These are phyloP conservation scores for Globisporangium nunn DNA, from an alignment of 352 stramenopile species.

Conservation along the genomic window DNA sequence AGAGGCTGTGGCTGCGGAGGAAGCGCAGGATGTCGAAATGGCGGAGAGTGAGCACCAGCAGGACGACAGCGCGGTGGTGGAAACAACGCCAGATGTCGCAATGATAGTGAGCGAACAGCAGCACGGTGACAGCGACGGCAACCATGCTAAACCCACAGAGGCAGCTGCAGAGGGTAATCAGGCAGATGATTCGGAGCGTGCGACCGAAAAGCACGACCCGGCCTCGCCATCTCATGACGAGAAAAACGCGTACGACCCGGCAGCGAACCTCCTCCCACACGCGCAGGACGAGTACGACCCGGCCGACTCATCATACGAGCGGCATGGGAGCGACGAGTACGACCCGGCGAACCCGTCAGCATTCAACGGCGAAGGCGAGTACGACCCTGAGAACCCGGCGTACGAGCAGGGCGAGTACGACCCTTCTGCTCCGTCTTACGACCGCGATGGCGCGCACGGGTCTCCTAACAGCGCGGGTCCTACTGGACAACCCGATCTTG, in stretches of 20 bases:
- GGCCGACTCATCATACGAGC: conserved; percentile 6
- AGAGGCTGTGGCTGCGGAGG: not conserved
- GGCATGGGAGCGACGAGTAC: conserved; percentile 12
- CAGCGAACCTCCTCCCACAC: conserved; percentile 9
- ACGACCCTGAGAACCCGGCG: conserved; percentile 14
- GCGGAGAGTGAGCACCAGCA: not conserved
- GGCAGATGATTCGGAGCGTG: conserved; percentile 2
- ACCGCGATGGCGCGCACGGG: not conserved
- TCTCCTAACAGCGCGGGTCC: not conserved
- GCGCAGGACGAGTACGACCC: conserved; percentile 29
- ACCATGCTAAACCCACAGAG: not conserved
- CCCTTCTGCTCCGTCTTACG: conserved; percentile 8
- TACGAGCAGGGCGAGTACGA: conserved; percentile 32
- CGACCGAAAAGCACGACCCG: conserved; percentile 21
- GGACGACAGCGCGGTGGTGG: not conserved
- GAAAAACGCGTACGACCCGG: conserved; percentile 18
- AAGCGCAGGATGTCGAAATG: not conserved
- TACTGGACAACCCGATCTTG: not conserved
- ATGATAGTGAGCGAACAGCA: conserved; percentile 3
- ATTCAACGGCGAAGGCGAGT: conserved; percentile 4
- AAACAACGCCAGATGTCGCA: not conserved
- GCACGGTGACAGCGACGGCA: not conserved
- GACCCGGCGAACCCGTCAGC: conserved; percentile 19
- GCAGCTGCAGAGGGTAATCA: not conserved
- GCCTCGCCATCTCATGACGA: conserved; percentile 9